These are phyloP conservation scores for Elsinoe arachidis DNA, from an alignment of 2,329 filamentous ascomycete species.

Conservation along the genomic window DNA sequence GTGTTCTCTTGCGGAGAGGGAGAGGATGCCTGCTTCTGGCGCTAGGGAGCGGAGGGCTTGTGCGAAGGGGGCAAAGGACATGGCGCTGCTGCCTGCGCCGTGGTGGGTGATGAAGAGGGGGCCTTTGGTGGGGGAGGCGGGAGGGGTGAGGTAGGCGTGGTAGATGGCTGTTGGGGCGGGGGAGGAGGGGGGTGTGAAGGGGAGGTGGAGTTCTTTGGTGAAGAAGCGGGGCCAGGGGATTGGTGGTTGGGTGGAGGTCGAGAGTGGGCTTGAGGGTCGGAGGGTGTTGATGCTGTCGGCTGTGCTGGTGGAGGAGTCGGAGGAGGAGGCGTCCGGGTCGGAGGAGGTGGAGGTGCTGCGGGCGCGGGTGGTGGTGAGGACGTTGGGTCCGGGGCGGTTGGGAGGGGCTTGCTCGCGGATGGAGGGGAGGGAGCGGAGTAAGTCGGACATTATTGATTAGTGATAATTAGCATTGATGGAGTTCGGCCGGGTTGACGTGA, in stretches of 20 bases:
- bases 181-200: conserved; percentile 35
- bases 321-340: conserved; percentile 38
- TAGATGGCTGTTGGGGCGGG: conserved; percentile 46
- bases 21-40: conserved; percentile 73
- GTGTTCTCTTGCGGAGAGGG: conserved; percentile 78
- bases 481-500: not conserved
- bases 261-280: conserved; percentile 22
- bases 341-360: conserved; percentile 30
- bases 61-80: conserved; percentile 74
- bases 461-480: not conserved
- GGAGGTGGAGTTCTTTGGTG: conserved; percentile 72
- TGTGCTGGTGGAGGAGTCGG: conserved; percentile 77
- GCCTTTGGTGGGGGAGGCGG: conserved; percentile 49
- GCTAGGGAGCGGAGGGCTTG: conserved; percentile 68
- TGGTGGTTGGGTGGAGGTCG: conserved; percentile 45
- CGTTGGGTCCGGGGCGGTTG: not conserved
- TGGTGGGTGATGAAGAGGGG: conserved; percentile 92
- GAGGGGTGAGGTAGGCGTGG: conserved; percentile 83
- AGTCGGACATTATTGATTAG: conserved; percentile 15
- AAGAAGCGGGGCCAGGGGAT: conserved; percentile 88
- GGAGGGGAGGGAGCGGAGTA: conserved; percentile 15
- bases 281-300: conserved; percentile 64
- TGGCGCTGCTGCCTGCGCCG: conserved; percentile 83
- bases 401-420: conserved; percentile 9
- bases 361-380: conserved; percentile 26